Base-by-base conservation (phyloP, 352 stramenopile species). In the Phytophthora foliorum region DNA sequence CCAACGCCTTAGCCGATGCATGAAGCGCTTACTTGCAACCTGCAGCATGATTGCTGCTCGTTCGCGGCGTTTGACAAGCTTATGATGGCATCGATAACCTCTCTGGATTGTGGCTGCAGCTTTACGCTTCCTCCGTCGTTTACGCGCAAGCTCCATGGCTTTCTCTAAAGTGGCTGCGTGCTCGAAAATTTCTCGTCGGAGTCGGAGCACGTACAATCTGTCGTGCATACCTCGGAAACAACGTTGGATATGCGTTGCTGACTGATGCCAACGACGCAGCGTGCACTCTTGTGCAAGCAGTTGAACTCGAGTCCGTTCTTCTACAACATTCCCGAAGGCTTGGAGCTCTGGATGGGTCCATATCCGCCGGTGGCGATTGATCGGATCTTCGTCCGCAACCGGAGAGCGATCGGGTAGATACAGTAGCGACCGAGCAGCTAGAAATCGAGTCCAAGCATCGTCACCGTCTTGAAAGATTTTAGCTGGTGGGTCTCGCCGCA, bases 321-420 rank as follows among this genome's bases (percentile, higher is more conserved):
- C 72, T 7, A 91, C 76, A 2, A 67, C 54, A 6, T 76, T 57
- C 31, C 69, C 71, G 41, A 90, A 91, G 14, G 4, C 17, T 22
- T 73, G 31, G 13, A 91, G 78, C 51, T 93, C 67, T 17, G 74
- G 52, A 17, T 67, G 57, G 0, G 78, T 82, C 82, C 81, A 91
- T 14, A 90, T 67, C n/a, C 69, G 74, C 7, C 74, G 78, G 2
- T 42, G 44, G n/a, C 32, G 55, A 29, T 87, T 70, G 10, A 62
- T 68, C 1, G 42, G 50, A 44, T 88, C 79, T 63, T 82, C 82
- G 41, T 89, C 77, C 17, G 44, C 51, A 24, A 81, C 73, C 10
- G 81, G 46, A 48, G 60, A 63, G 24, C 82, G 69, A 56, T 78
- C 69, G 13, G 81, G 77, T 6, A 93, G 67, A 59, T 91, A 90